These are phyloP conservation scores for Blastobotrys petasosporus DNA, from an alignment of 1,139 yeast genomes.

Conservation along the genomic window DNA sequence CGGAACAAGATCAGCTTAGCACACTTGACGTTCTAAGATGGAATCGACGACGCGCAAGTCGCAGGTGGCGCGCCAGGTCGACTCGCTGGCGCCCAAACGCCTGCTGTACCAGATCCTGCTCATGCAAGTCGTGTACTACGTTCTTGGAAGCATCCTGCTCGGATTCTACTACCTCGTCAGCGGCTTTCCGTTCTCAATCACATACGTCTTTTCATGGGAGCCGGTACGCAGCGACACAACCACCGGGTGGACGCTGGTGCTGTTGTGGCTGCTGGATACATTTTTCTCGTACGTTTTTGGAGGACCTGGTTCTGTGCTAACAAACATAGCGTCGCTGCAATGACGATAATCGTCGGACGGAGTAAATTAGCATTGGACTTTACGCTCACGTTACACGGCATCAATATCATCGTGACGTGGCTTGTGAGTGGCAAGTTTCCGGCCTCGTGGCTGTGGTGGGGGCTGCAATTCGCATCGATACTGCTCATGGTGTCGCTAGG, in stretches of 20 bases:
- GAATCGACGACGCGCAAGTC: constrained; percentile 2
- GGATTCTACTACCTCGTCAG: constrained; percentile 33
- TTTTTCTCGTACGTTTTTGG: constrained; percentile 25
- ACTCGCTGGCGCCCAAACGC: constrained; percentile 35
- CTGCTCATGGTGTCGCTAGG: constrained; percentile 69
- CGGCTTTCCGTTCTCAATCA: constrained; percentile 45
- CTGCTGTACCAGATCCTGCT: constrained; percentile 36
- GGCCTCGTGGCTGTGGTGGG: constrained; percentile 73
- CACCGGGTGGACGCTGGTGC: constrained; percentile 65
- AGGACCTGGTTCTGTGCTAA: background rate
- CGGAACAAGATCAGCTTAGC: no score
- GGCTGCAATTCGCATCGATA: constrained; percentile 63
- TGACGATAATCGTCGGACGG: constrained; percentile 83
- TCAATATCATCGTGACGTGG: constrained; percentile 69
- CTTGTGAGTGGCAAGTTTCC: constrained; percentile 63
- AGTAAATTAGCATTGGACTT: constrained; percentile 95
- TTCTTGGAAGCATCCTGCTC: constrained; percentile 32
- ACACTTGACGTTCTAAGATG: no score
- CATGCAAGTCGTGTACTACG: constrained; percentile 35
- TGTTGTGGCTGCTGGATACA: constrained; percentile 77
- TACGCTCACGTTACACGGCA: constrained; percentile 80
- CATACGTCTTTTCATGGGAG: constrained; percentile 82
- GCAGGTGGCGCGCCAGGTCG: constrained; percentile 15
- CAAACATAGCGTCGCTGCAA: constrained; percentile 52
- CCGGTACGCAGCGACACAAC: constrained; percentile 69